Conservation (phyloP, 768 basidiomycete genomes). For the Leccinellum albellum region DNA sequence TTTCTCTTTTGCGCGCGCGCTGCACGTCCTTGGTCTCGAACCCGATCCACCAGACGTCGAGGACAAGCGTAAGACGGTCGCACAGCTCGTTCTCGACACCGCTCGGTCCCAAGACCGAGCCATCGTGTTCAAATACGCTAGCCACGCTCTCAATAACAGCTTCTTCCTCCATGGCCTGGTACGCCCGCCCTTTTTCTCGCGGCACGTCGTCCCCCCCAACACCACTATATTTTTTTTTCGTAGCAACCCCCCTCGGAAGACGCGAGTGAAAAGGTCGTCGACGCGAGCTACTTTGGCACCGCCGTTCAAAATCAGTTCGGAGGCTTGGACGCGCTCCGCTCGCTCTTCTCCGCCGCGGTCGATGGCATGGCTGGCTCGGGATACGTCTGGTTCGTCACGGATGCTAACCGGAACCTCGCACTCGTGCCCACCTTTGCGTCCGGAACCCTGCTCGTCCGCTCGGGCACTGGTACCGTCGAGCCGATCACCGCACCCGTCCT, state of each 20-base stretch:
- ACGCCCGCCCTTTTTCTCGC: slow-evolving; percentile 29
- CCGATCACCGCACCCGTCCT: slow-evolving; percentile 27
- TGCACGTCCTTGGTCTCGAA: not conserved
- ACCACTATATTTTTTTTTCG: not conserved
- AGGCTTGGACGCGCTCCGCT: slow-evolving; percentile 64
- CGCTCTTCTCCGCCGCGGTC: slow-evolving; percentile 70
- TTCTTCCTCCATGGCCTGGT: slow-evolving; percentile 91
- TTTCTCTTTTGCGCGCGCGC: not conserved
- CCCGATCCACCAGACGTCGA: slow-evolving; percentile 43
- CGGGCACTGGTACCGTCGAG: slow-evolving; percentile 38
- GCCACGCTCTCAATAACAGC: slow-evolving; percentile 88
- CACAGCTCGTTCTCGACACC: slow-evolving; percentile 69
- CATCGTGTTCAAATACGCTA: slow-evolving; percentile 86
- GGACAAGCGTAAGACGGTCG: slow-evolving; percentile 53
- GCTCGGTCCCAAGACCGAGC: slow-evolving; percentile 54
- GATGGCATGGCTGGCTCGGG: slow-evolving; percentile 76
- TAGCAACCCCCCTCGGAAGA: slow-evolving; percentile 32
- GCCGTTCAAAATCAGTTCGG: slow-evolving; percentile 48
- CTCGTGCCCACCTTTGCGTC: slow-evolving; percentile 85
- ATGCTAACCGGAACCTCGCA: slow-evolving; percentile 56
- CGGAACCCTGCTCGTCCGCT: slow-evolving; percentile 80
- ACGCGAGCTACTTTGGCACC: slow-evolving; percentile 15
- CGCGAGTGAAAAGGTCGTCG: slow-evolving; percentile 18
- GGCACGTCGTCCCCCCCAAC: too few species aligned
- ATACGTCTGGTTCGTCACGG: slow-evolving; percentile 86